A percentile compares a stretch with the other conserved stretches of the same genome.
Conservation (phyloP, 2,329 filamentous ascomycete genomes). For the Cordyceps farinosa region DNA sequence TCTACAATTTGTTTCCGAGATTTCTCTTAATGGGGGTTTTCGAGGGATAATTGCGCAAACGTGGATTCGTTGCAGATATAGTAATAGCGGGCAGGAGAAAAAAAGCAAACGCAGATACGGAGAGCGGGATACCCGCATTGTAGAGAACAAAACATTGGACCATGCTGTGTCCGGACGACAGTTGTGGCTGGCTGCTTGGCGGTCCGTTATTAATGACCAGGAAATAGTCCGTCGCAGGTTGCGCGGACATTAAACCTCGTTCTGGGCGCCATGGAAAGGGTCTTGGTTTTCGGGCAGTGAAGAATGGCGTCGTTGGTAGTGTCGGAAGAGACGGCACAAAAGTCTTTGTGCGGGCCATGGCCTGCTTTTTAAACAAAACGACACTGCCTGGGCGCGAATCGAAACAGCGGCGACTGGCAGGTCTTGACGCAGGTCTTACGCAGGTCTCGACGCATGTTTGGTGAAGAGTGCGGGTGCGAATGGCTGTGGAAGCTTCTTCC, state of each 20-base stretch:
- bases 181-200: slow-evolving; percentile 12
- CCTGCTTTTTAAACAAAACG: not conserved
- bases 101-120: not conserved
- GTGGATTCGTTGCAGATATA: slow-evolving; percentile 4
- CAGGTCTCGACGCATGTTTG: not conserved
- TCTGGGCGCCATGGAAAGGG: not conserved
- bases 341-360: not conserved
- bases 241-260: not conserved
- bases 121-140: not conserved
- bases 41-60: not conserved
- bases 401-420: not conserved
- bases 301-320: not conserved
- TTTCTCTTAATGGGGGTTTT: not conserved
- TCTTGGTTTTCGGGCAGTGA: not conserved
- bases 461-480: not conserved
- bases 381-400: not conserved
- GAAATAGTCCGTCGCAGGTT: not conserved
- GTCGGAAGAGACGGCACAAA: not conserved
- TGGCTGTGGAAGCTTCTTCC: not conserved
- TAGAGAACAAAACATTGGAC: not conserved
- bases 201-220: not conserved
- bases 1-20: not conserved
- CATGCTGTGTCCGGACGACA: not conserved
- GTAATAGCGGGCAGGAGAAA: not conserved
- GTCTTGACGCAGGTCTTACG: not conserved